These are phyloP conservation scores for Alternaria sp. DNA, from an alignment of 2,329 filamentous ascomycete species.

Conservation along the genomic window DNA sequence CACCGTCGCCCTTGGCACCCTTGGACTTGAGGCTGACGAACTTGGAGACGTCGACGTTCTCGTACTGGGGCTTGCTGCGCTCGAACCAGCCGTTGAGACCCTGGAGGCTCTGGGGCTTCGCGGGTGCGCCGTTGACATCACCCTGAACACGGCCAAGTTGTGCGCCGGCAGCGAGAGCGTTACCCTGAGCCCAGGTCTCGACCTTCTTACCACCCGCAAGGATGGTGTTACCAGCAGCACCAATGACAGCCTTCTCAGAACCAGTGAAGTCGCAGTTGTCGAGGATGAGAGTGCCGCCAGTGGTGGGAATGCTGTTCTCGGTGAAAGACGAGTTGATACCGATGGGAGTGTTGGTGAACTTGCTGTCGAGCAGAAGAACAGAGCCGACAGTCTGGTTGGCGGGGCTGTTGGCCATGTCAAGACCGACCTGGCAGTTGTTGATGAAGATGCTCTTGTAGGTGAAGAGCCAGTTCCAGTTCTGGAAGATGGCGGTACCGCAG, in stretches of 20 bases:
- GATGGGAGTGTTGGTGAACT: conserved; percentile 74
- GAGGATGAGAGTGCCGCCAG: conserved; percentile 81
- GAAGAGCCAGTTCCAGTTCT: conserved; percentile 64
- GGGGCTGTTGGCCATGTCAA: conserved; percentile 62
- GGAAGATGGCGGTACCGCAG: conserved; percentile 58
- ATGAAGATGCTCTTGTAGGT: conserved; percentile 55
- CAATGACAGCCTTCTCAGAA: conserved; percentile 70
- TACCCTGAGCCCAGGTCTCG: conserved; percentile 78
- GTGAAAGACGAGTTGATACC: conserved; percentile 80
- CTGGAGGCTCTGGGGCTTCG: conserved; percentile 72
- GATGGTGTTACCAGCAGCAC: conserved; percentile 63
- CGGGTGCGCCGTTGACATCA: conserved; percentile 52
- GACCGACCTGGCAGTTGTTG: conserved; percentile 54
- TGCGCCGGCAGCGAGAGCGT: conserved; percentile 64
- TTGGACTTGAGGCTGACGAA: conserved; percentile 84
- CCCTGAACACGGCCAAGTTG: conserved; percentile 64
- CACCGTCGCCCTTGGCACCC: conserved; percentile 87
- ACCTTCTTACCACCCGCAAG: conserved; percentile 74
- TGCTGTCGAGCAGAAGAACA: conserved; percentile 81
- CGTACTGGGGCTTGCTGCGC: conserved; percentile 89
- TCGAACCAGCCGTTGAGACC: conserved; percentile 75
- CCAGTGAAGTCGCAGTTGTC: conserved; percentile 88
- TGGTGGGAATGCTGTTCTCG: conserved; percentile 68
- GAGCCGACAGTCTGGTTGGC: conserved; percentile 81
- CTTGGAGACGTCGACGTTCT: conserved; percentile 65